These are phyloP conservation scores for Gaeumannomyces sp. DNA, from an alignment of 2,329 filamentous ascomycete species.

Conservation along the genomic window DNA sequence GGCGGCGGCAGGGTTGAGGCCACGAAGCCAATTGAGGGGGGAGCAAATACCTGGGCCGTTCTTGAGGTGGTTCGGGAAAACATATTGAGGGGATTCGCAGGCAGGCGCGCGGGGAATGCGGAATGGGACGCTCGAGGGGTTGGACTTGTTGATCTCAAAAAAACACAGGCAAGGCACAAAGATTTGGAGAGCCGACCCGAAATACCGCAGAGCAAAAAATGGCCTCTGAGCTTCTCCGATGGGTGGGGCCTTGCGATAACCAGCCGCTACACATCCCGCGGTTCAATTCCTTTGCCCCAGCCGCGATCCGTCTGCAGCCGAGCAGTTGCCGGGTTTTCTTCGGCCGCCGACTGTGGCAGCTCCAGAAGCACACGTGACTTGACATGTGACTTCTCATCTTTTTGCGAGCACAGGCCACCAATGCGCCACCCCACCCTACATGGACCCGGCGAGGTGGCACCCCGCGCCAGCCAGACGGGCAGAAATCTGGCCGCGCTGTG, in stretches of 20 bases:
- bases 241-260: slow-evolving; percentile 6
- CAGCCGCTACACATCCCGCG: not conserved
- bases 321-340: slow-evolving; percentile 6
- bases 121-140: not conserved
- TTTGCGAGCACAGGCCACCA: too few species aligned
- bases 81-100: not conserved
- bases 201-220: slow-evolving; percentile 8
- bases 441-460: too few species aligned
- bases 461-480: too few species aligned
- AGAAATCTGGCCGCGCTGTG: too few species aligned
- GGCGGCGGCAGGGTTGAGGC: too few species aligned
- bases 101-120: not conserved
- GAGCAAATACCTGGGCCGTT: slow-evolving; percentile 8
- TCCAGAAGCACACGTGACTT: too few species aligned
- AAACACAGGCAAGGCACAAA: not conserved
- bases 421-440: too few species aligned
- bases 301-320: not conserved
- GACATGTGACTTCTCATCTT: too few species aligned
- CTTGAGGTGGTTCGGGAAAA: slow-evolving; percentile 5
- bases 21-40: slow-evolving; percentile 1
- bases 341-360: too few species aligned
- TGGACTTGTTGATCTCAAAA: too few species aligned
- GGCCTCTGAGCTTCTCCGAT: too few species aligned
- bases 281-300: not conserved
- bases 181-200: slow-evolving; percentile 3